These are phyloP conservation scores for Crithidia brevicula DNA, from an alignment of 208 protist genomes.

Conservation along the genomic window DNA sequence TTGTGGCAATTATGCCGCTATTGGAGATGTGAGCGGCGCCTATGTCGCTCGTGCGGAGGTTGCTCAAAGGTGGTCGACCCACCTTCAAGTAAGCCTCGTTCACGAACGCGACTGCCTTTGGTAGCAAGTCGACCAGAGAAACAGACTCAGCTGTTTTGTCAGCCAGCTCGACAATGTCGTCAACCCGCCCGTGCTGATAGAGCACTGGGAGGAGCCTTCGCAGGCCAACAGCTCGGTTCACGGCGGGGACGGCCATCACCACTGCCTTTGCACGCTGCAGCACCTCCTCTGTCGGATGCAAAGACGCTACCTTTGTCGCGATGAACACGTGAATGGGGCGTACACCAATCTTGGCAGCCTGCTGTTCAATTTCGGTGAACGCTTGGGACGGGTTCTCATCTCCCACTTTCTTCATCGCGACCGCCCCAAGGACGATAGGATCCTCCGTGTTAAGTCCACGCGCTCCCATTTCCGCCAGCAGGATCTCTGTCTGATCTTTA, in stretches of 20 bases:
- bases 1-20: neutral
- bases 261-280: slow-evolving; percentile 41
- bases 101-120: slow-evolving; percentile 67
- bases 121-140: slow-evolving; percentile 45
- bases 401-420: slow-evolving; percentile 59
- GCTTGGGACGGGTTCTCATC: slow-evolving; percentile 46
- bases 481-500: slow-evolving; percentile 43
- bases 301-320: slow-evolving; percentile 39
- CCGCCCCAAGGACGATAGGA: slow-evolving; percentile 58
- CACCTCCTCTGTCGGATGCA: slow-evolving; percentile 42
- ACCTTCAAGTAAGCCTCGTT: slow-evolving; percentile 73
- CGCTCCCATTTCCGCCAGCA: slow-evolving; percentile 68
- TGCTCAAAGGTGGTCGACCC: slow-evolving; percentile 50
- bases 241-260: slow-evolving; percentile 40
- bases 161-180: slow-evolving; percentile 72
- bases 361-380: slow-evolving; percentile 72
- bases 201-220: slow-evolving; percentile 67
- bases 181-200: slow-evolving; percentile 58
- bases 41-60: slow-evolving; percentile 49
- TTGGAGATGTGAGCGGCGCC: slow-evolving; percentile 16
- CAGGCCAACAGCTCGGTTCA: slow-evolving; percentile 30
- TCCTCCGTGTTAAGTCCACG: slow-evolving; percentile 78
- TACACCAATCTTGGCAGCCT: slow-evolving; percentile 60
- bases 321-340: slow-evolving; percentile 54
- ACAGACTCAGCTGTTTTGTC: slow-evolving; percentile 49